Conservation (phyloP, 2,329 filamentous ascomycete genomes). For the Cadophora luteo-olivacea region DNA sequence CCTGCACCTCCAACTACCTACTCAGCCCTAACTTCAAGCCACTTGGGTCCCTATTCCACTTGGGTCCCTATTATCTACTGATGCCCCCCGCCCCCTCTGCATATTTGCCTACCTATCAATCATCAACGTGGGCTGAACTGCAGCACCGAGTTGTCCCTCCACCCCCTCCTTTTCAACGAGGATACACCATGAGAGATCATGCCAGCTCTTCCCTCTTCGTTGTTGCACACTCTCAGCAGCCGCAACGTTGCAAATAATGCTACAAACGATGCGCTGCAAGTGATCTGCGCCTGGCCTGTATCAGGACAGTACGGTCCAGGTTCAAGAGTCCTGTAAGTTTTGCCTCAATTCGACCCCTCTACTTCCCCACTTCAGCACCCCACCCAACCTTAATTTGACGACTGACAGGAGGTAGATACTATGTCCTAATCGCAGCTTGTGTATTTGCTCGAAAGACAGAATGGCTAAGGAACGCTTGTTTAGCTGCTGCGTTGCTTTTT, state of each 20-base stretch:
- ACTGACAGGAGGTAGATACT: constrained; percentile 55
- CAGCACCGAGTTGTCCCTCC: neutral
- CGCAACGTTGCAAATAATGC: constrained; percentile 32
- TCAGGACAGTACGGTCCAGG: constrained; percentile 64
- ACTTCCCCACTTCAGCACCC: constrained; percentile 7
- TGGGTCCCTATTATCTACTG: neutral
- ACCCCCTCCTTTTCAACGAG: neutral
- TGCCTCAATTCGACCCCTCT: constrained; percentile 4
- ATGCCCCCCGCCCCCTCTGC: neutral
- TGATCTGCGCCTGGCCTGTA: constrained; percentile 63
- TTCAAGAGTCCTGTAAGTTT: constrained; percentile 56
- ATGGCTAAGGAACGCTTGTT: constrained; percentile 67
- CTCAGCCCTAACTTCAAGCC: constrained; percentile 12
- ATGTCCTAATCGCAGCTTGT: constrained; percentile 67
- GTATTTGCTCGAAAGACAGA: constrained; percentile 65
- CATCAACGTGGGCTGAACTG: constrained; percentile 10
- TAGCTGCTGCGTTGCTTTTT: constrained; percentile 67
- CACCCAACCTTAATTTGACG: constrained; percentile 3
- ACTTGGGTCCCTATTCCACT: neutral
- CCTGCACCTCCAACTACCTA: neutral
- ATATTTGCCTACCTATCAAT: neutral
- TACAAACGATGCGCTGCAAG: constrained; percentile 46
- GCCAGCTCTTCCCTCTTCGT: constrained; percentile 46
- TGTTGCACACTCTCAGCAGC: constrained; percentile 39
- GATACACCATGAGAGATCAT: constrained; percentile 34